These are phyloP conservation scores for Neocallimastix lanati DNA, from an alignment of 192 early-diverging fungal species.

Conservation along the genomic window DNA sequence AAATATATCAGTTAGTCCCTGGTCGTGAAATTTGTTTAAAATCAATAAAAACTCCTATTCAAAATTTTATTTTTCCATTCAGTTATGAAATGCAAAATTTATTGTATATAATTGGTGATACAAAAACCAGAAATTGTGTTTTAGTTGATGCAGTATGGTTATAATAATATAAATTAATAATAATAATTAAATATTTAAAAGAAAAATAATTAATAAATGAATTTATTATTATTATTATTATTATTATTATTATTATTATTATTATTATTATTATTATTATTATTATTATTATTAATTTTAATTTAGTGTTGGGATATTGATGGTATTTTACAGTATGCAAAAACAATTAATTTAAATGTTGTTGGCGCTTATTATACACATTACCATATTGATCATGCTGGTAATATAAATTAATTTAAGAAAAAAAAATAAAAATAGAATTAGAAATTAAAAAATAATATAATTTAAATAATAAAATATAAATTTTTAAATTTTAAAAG, in stretches of 20 bases:
- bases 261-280: too few relatives aligned
- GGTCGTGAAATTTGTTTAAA: conserved; percentile 51
- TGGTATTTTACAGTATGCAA: conserved; percentile 44
- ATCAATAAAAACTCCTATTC: conserved; percentile 45
- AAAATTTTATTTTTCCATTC: conserved; percentile 53
- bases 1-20: conserved; percentile 44
- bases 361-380: conserved; percentile 64
- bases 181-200: too few relatives aligned
- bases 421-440: too few relatives aligned
- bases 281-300: not conserved
- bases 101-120: conserved; percentile 62
- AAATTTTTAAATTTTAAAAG: too few relatives aligned
- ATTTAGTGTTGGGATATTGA: conserved; percentile 78
- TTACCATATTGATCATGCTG: conserved; percentile 5
- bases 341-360: conserved; percentile 37
- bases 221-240: too few relatives aligned
- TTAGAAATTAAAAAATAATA: too few relatives aligned
- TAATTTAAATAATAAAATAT: too few relatives aligned
- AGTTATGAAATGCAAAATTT: conserved; percentile 72
- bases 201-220: too few relatives aligned
- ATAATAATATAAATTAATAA: too few relatives aligned
- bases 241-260: too few relatives aligned
- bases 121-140: conserved; percentile 42
- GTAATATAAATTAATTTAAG: too few relatives aligned
- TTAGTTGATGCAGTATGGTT: conserved; percentile 59